Base-by-base conservation (phyloP, 129 eudicot genomes). In the Deinandra increscens region DNA sequence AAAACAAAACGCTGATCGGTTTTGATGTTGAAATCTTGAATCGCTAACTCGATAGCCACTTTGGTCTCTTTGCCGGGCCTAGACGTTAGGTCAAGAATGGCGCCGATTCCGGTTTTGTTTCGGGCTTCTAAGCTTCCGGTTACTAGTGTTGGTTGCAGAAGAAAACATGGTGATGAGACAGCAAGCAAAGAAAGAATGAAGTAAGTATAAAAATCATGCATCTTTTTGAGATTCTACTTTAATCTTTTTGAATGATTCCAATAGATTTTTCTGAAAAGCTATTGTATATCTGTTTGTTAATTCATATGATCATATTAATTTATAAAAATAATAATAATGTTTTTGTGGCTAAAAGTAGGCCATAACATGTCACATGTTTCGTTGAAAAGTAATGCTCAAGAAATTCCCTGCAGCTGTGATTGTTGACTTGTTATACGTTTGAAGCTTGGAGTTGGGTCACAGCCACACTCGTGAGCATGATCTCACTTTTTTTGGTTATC, bases 11-110 rank as follows among this genome's bases (percentile, higher is more conserved):
- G 61, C 18, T 31, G 68, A 53, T 75, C 69, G 13, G 68, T 68
- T 7, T 55, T 60, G 9, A 9, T 70, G 68, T 58, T 67, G 66
- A 71, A 70, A 64, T 83, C 88, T 29, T 86, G 55, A 59, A 78
- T 39, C 7, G 88, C 91, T 61, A 86, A 75, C 66, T 83, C 86
- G 9, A 86, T 75, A 7, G 88, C 82, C 13, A 81, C 80, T 75
- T 78, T 80, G 3, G 82, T 69, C 55, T 86, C 91, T 76, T 78
- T 78, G 8, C 88, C 91, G 5, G 61, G 68, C 10, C 85, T 75
- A 63, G 82, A 43, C 9, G 36, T 72, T 14, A 65, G 55, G 62
- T 83, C 91, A 26, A 81, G 22, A 58, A 86, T 64, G 13, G 58
- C 88, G 14, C 91, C 91, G 23, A 83, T 59, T 17, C 56, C 11